phyloP scores from a whole-genome alignment of 305 asterid species.

The Fraxinus baroniana region DNA sequence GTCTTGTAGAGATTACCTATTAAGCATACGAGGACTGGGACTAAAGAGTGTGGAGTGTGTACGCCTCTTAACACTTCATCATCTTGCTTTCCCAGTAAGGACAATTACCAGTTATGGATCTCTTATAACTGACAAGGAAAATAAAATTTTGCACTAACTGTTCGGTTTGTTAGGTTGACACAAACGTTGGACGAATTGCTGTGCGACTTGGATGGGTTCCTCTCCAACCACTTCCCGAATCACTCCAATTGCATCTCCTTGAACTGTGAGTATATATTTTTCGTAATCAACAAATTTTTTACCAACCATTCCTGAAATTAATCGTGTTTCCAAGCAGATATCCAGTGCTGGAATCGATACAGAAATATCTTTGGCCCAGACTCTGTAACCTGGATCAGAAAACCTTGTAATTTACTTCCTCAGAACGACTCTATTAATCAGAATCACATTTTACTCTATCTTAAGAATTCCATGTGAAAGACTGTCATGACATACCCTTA shows the following conservation, averaged over 20 bases:
- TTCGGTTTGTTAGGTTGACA: conserved; percentile 73
- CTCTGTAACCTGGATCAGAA: conserved; percentile 87
- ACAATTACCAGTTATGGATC: conserved; percentile 21
- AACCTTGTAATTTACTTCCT: conserved; percentile 56
- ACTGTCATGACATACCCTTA: conserved; percentile 3
- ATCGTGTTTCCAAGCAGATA: conserved; percentile 49
- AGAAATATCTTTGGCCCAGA: conserved; percentile 94
- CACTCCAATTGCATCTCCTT: conserved; percentile 89
- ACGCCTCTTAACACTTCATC: conserved; percentile 84
- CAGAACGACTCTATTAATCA: conserved; percentile 10
- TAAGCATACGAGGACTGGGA: conserved; percentile 87
- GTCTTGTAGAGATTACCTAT: conserved; percentile 72
- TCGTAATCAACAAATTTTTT: conserved; percentile 13
- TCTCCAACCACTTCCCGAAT: conserved; percentile 94
- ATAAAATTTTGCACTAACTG: conserved; percentile 26
- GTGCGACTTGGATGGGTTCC: conserved; percentile 99
- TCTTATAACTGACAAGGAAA: conserved; percentile 23
- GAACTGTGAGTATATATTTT: conserved; percentile 61
- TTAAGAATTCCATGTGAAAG: background rate
- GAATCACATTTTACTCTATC: conserved; percentile 14
- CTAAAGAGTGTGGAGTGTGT: conserved; percentile 95
- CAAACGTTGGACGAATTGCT: conserved; percentile 94
- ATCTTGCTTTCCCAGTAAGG: conserved; percentile 93
- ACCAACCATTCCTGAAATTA: conserved; percentile 24
- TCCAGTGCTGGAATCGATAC: conserved; percentile 79